Evolutionary conservation across 495 filamentous ascomycete genomes (phyloP).

Genomic region (Oleoguttula mirabilis): DNA sequence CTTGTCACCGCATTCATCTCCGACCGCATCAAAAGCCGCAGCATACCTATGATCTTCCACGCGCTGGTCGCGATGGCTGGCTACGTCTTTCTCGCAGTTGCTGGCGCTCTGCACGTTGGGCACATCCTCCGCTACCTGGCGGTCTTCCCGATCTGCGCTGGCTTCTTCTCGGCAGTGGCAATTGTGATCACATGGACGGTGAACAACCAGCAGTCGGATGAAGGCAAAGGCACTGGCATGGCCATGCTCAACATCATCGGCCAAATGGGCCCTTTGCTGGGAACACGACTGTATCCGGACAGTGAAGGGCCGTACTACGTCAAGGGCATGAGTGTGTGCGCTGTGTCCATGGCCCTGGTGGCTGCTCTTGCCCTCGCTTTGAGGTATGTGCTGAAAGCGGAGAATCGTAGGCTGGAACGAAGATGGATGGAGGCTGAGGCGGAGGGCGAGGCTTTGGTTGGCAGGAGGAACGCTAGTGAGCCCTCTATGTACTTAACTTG

Average conservation of each 20-base stretch:
- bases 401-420: slow-evolving; percentile 7
- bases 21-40: slow-evolving; percentile 24
- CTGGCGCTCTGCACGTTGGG: slow-evolving; percentile 18
- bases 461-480: slow-evolving; percentile 1
- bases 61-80: slow-evolving; percentile 42
- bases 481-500: slow-evolving; percentile 21
- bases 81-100: slow-evolving; percentile 47
- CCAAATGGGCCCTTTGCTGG: slow-evolving; percentile 51
- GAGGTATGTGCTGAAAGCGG: slow-evolving; percentile 33
- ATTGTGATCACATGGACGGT: slow-evolving; percentile 55
- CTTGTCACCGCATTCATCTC: slow-evolving; percentile 27
- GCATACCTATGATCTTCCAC: slow-evolving; percentile 24
- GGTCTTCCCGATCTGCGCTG: slow-evolving; percentile 45
- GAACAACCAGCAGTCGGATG: slow-evolving; percentile 36
- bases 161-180: slow-evolving; percentile 52
- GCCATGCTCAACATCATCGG: slow-evolving; percentile 48
- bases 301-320: slow-evolving; percentile 47
- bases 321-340: slow-evolving; percentile 45
- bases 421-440: slow-evolving; percentile 6
- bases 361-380: slow-evolving; percentile 36
- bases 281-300: slow-evolving; percentile 48
- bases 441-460: slow-evolving; percentile 13
- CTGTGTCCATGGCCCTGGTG: slow-evolving; percentile 44
- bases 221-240: slow-evolving; percentile 45
- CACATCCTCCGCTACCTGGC: slow-evolving; percentile 39